These are phyloP conservation scores for Kalmusia sp. DNA, from an alignment of 2,329 filamentous ascomycete genomes.

Conservation along the genomic window DNA sequence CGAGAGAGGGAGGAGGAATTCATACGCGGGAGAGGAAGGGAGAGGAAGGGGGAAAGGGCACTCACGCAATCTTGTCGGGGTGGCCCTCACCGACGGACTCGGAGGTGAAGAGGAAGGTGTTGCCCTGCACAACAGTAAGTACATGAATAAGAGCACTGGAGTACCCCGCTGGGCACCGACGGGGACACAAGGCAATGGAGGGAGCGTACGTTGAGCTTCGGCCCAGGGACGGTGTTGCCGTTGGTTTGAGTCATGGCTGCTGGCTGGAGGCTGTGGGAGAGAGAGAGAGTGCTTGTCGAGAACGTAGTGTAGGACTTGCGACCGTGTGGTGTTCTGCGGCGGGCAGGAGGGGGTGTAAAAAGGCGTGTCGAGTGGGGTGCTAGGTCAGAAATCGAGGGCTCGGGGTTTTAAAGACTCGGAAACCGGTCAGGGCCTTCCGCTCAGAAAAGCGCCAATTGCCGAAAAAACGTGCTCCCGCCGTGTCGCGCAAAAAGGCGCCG, in stretches of 20 bases:
- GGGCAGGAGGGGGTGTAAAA: conserved; percentile 23
- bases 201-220: conserved; percentile 31
- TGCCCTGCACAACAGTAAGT: conserved; percentile 34
- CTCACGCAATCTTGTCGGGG: conserved; percentile 89
- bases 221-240: conserved; percentile 24
- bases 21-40: not conserved
- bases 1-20: not conserved
- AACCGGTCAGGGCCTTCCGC: conserved; percentile 9
- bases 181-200: not conserved
- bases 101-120: conserved; percentile 57
- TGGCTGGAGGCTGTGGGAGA: conserved; percentile 1
- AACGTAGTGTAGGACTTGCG: conserved; percentile 49
- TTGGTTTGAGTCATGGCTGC: conserved; percentile 35
- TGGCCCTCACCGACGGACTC: conserved; percentile 66
- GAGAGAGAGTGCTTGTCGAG: conserved; percentile 23
- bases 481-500: conserved; percentile 15
- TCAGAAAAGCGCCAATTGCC: conserved; percentile 26
- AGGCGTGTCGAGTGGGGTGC: conserved; percentile 21
- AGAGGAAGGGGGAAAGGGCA: conserved; percentile 11
- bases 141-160: too few relatives aligned
- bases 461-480: conserved; percentile 32
- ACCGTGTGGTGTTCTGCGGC: conserved; percentile 29
- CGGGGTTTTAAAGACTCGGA: conserved; percentile 19
- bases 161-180: conserved; percentile 5
- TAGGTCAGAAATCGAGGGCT: conserved; percentile 19